phyloP scores from a whole-genome alignment of 208 protist species.

The Acanthamoeba polyphaga region DNA sequence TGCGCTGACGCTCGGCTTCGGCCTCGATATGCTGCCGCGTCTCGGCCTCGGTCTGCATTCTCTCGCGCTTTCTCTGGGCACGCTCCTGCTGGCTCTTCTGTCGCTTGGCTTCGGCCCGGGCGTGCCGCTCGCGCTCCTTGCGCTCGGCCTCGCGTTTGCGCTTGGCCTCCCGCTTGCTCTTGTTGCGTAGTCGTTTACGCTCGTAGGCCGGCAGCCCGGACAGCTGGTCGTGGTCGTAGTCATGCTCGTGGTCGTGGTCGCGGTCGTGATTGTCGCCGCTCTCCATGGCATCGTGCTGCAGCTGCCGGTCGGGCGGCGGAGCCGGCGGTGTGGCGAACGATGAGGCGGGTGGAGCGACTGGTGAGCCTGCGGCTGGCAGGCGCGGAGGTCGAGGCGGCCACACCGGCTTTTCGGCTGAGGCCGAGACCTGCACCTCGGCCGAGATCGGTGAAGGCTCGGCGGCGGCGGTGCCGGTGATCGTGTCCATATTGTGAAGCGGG shows the following conservation, averaged over 20 bases:
- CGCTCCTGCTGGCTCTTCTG: not conserved
- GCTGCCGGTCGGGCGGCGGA: not conserved
- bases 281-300: not conserved
- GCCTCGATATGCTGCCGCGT: not conserved
- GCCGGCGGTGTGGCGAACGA: too few relatives aligned
- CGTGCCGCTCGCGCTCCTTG: not conserved
- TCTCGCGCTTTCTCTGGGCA: not conserved
- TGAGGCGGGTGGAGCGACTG: not conserved
- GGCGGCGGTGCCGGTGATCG: too few relatives aligned
- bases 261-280: not conserved
- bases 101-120: not conserved
- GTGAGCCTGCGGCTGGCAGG: not conserved
- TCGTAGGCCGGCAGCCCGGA: not conserved
- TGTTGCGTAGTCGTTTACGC: not conserved
- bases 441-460: not conserved
- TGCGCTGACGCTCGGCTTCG: not conserved
- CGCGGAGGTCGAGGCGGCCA: slow-evolving; percentile 26
- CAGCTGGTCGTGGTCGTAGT: not conserved
- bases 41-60: not conserved
- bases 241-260: not conserved
- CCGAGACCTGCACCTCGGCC: not conserved
- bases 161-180: not conserved
- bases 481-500: too few relatives aligned
- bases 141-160: not conserved
- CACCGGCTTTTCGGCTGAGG: not conserved